phyloP scores from a whole-genome alignment of 179 eudicot genomes.

The Carnegiea gigantea region DNA sequence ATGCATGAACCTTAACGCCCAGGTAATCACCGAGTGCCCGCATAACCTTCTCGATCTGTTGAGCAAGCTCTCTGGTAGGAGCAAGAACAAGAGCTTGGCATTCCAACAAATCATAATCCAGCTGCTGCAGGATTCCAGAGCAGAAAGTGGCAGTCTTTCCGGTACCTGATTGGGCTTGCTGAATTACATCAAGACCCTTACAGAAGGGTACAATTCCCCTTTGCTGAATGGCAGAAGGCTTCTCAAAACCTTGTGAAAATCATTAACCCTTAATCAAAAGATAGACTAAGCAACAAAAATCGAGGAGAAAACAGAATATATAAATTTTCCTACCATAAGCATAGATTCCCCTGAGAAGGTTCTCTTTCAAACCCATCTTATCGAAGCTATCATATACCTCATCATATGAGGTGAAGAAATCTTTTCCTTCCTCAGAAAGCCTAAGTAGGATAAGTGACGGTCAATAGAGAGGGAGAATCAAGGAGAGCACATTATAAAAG shows the following conservation, averaged over 20 bases:
- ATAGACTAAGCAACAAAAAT: not conserved
- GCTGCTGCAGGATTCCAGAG: slow-evolving; percentile 66
- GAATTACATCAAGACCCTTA: slow-evolving; percentile 80
- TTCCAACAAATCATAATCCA: slow-evolving; percentile 46
- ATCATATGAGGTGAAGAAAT: slow-evolving; percentile 67
- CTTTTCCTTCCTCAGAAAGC: slow-evolving; percentile 55
- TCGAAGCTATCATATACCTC: slow-evolving; percentile 80
- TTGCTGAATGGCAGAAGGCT: slow-evolving; percentile 77
- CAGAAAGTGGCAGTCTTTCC: slow-evolving; percentile 75
- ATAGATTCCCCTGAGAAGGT: slow-evolving; percentile 80
- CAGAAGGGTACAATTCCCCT: slow-evolving; percentile 73
- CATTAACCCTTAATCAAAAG: slow-evolving; percentile 3
- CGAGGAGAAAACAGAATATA: not conserved
- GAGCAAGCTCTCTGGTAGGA: slow-evolving; percentile 82
- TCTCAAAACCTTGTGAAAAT: slow-evolving; percentile 57
- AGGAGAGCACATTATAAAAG: not conserved
- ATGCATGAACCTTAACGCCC: slow-evolving; percentile 72
- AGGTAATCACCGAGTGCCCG: slow-evolving; percentile 80
- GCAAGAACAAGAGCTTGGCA: slow-evolving; percentile 80
- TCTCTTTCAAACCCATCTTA: slow-evolving; percentile 74
- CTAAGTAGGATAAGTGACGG: slow-evolving; percentile 9
- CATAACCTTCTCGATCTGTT: slow-evolving; percentile 77
- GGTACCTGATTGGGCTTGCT: slow-evolving; percentile 75
- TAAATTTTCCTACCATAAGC: slow-evolving; percentile 54
- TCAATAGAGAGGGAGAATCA: not conserved